Evolutionary conservation across 2,329 filamentous ascomycete species (phyloP).

Genomic region (Leptosphaerulina australis): DNA sequence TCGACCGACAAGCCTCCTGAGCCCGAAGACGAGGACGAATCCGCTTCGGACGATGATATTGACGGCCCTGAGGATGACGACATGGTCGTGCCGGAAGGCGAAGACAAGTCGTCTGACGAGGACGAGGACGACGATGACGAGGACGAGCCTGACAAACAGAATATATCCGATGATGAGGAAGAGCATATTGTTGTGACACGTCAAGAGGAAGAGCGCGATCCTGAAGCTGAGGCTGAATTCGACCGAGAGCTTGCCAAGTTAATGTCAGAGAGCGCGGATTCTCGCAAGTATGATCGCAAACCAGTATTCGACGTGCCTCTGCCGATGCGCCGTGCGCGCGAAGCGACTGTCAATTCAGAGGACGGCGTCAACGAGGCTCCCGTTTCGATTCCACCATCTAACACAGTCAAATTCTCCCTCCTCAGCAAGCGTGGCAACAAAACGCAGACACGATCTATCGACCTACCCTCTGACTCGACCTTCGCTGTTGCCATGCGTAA

Average conservation of each 20-base stretch:
- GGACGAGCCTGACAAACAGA: conserved; percentile 53
- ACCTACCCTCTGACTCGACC: conserved; percentile 85
- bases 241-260: conserved; percentile 97
- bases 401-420: conserved; percentile 94
- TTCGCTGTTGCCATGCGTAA: conserved; percentile 96
- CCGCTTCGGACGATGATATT: conserved; percentile 76
- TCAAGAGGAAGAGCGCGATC: conserved; percentile 87
- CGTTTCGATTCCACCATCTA: conserved; percentile 42
- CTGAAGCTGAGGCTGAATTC: conserved; percentile 94
- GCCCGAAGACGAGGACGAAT: conserved; percentile 72
- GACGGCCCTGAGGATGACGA: conserved; percentile 57
- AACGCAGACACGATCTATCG: conserved; percentile 92
- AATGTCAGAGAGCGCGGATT: conserved; percentile 97
- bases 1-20: conserved; percentile 73
- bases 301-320: conserved; percentile 94
- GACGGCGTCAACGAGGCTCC: conserved; percentile 51
- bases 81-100: conserved; percentile 56
- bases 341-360: conserved; percentile 53
- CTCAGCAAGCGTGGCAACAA: conserved; percentile 96
- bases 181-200: conserved; percentile 91
- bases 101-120: conserved; percentile 57
- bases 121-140: conserved; percentile 61
- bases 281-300: conserved; percentile 94
- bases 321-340: conserved; percentile 79
- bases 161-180: conserved; percentile 74